These are phyloP conservation scores for Physocladia obscura DNA, from an alignment of 192 early-diverging fungal genomes.

Conservation along the genomic window DNA sequence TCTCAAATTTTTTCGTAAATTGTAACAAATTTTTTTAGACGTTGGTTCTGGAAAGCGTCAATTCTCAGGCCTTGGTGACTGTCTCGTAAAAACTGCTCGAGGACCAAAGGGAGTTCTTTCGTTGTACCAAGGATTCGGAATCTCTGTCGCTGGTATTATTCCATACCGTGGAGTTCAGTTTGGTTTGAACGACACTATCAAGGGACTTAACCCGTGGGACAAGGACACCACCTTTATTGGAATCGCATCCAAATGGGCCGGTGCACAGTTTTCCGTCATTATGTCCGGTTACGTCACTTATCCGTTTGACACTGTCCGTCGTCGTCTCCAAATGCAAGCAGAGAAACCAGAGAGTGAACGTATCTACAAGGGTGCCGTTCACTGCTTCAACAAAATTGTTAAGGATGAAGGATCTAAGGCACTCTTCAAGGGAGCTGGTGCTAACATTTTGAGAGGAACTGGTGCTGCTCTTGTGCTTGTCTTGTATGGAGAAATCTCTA, in stretches of 20 bases:
- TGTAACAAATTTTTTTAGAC: too few species aligned
- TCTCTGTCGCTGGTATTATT: conserved; percentile 88
- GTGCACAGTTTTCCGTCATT: conserved; percentile 28
- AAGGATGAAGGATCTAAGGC: conserved; percentile 84
- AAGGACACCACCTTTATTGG: conserved; percentile 36
- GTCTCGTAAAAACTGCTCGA: conserved; percentile 65
- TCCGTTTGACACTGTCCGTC: conserved; percentile 95
- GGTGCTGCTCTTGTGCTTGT: conserved; percentile 95
- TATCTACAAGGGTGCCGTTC: conserved; percentile 73
- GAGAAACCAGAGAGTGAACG: conserved; percentile 67
- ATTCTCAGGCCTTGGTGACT: conserved; percentile 85
- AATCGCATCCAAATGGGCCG: conserved; percentile 30
- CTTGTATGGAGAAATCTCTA: too few species aligned
- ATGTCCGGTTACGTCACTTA: conserved; percentile 55
- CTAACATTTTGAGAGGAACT: conserved; percentile 97
- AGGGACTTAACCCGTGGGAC: conserved; percentile 40
- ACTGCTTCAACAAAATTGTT: conserved; percentile 88
- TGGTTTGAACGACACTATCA: conserved; percentile 74
- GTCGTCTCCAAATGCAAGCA: conserved; percentile 95
- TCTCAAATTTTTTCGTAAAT: too few species aligned
- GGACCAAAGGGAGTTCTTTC: conserved; percentile 37
- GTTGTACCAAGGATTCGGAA: conserved; percentile 93
- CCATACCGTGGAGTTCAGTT: conserved; percentile 84
- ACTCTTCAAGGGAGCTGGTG: conserved; percentile 98
- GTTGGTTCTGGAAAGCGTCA: conserved; percentile 79